A percentile compares a stretch with the other conserved stretches of the same genome.
Evolutionary conservation across 148 eudicot species (phyloP).

Genomic region (Cornus suecica): DNA sequence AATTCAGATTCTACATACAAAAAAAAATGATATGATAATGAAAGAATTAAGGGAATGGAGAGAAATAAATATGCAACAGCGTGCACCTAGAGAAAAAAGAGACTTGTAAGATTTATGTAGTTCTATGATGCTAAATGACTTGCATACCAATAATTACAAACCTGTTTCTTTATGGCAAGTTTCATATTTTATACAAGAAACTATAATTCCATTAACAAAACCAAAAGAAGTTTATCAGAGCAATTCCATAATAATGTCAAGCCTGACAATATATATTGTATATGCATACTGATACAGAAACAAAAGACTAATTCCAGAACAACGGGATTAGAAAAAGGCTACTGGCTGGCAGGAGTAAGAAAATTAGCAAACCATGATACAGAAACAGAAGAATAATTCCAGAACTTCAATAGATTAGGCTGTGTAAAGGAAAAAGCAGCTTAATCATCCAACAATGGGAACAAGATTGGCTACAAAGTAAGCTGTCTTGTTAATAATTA

Average conservation of each 20-base stretch:
- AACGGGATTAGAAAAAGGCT: not conserved
- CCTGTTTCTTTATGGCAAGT: too few species aligned
- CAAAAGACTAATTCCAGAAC: too few species aligned
- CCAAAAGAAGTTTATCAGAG: not conserved
- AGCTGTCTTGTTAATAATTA: not conserved
- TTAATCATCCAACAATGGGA: not conserved
- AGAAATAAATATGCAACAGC: too few species aligned
- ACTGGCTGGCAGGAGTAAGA: not conserved
- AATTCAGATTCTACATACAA: not conserved
- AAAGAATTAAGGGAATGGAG: not conserved
- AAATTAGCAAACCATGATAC: not conserved
- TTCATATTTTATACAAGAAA: not conserved
- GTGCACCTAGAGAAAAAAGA: not conserved
- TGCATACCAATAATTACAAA: not conserved
- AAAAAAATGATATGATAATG: not conserved
- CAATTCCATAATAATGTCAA: not conserved
- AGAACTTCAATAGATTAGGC: not conserved
- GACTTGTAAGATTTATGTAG: not conserved
- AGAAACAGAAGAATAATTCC: not conserved
- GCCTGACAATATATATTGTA: not conserved
- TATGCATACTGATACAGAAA: too few species aligned
- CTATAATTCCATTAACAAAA: too few species aligned
- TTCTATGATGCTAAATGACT: not conserved
- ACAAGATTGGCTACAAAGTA: not conserved
- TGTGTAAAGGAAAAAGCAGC: not conserved